Evolutionary conservation across 176 grass and related monocot genomes (phyloP).

Genomic region (Cenchrus purpureus): DNA sequence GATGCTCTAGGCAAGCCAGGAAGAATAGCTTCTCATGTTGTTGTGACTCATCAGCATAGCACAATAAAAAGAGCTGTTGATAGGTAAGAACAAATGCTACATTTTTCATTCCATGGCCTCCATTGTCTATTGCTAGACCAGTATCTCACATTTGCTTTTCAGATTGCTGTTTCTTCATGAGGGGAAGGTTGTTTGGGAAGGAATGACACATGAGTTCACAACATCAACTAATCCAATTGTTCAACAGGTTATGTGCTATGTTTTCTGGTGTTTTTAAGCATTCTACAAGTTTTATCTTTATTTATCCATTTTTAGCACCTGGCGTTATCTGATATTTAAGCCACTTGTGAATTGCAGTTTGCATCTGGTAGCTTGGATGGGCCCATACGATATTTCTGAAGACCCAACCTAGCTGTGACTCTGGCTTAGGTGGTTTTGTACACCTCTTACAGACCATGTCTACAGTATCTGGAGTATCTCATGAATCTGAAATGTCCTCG

Average conservation of each 20-base stretch:
- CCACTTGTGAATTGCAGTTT: slow-evolving; percentile 65
- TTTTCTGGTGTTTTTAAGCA: neutral
- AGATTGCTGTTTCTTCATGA: slow-evolving; percentile 94
- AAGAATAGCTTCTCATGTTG: slow-evolving; percentile 82
- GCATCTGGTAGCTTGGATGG: slow-evolving; percentile 96
- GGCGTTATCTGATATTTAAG: neutral
- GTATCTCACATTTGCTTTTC: slow-evolving; percentile 31
- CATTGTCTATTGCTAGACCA: neutral
- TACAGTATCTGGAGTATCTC: slow-evolving; percentile 1
- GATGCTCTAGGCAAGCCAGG: slow-evolving; percentile 74
- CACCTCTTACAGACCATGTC: neutral
- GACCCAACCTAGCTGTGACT: neutral
- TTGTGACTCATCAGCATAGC: slow-evolving; percentile 99
- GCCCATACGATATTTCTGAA: slow-evolving; percentile 73
- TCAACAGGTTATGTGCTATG: slow-evolving; percentile 60
- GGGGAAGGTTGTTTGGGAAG: slow-evolving; percentile 94
- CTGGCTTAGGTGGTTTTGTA: neutral
- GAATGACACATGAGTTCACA: slow-evolving; percentile 87
- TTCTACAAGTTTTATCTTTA: neutral
- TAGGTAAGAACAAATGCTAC: slow-evolving; percentile 53
- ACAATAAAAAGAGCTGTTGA: slow-evolving; percentile 96
- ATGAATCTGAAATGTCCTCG: neutral
- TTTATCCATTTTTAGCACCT: slow-evolving; percentile 9
- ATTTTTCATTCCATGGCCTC: neutral
- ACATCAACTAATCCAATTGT: slow-evolving; percentile 87